Percentiles rank a stretch among this genome's conserved stretches.
phyloP scores from a whole-genome alignment of 2,329 filamentous ascomycete genomes.

The Xylariaceae sp. region DNA sequence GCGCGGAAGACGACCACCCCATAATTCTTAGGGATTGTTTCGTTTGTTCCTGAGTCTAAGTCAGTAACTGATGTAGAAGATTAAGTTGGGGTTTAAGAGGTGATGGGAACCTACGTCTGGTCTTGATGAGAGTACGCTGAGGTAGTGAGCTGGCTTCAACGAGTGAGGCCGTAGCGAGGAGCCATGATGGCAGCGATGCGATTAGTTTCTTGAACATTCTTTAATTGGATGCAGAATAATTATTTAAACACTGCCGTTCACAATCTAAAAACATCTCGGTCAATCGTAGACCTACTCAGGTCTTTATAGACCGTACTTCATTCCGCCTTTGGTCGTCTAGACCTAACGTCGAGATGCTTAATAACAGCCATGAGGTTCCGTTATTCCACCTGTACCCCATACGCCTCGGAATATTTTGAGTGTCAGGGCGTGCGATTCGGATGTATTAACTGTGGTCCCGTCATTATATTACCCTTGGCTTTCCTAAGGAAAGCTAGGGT shows the following conservation, averaged over 20 bases:
- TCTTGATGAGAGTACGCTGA: background rate
- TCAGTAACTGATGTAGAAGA: background rate
- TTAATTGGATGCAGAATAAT: too few relatives aligned
- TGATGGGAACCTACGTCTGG: background rate
- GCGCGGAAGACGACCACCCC: constrained; percentile 18
- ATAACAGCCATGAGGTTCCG: too few relatives aligned
- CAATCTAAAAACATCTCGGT: too few relatives aligned
- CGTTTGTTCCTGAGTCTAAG: constrained; percentile 1
- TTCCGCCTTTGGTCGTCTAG: too few relatives aligned
- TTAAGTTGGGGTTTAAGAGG: background rate
- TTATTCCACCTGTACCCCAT: too few relatives aligned
- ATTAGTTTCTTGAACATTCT: constrained; percentile 1
- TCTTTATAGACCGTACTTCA: too few relatives aligned
- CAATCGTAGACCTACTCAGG: too few relatives aligned
- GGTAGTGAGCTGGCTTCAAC: background rate
- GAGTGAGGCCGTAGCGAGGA: background rate
- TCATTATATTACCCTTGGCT: too few relatives aligned
- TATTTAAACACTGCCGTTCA: too few relatives aligned
- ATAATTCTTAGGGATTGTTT: constrained; percentile 17
- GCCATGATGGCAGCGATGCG: background rate
- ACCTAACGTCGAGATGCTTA: too few relatives aligned
- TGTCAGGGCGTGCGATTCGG: background rate
- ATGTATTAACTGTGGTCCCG: background rate
- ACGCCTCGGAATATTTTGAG: too few relatives aligned
- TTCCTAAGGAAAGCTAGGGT: background rate